Conservation (phyloP, 2,329 filamentous ascomycete species). For the Cyanodermella asteris region DNA sequence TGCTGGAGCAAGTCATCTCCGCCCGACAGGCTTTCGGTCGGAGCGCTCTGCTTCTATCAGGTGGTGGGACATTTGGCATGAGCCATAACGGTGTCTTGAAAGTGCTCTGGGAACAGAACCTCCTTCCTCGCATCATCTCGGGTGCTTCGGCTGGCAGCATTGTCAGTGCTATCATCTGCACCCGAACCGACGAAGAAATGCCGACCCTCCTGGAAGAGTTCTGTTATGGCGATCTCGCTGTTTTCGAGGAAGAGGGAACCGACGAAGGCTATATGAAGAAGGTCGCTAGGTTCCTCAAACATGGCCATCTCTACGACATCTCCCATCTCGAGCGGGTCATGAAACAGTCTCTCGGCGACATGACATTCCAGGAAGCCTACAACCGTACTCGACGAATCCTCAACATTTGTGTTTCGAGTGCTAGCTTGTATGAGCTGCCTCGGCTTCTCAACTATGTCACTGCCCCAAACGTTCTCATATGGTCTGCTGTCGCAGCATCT, state of each 20-base stretch:
- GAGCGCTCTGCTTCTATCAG: constrained; percentile 61
- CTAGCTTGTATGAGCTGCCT: constrained; percentile 69
- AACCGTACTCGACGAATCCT: constrained; percentile 80
- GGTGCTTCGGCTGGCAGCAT: constrained; percentile 77
- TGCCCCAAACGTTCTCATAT: constrained; percentile 82
- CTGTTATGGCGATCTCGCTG: constrained; percentile 56
- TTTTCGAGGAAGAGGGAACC: constrained; percentile 46
- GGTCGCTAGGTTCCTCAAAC: constrained; percentile 51
- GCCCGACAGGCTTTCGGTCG: constrained; percentile 66
- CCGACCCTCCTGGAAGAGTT: constrained; percentile 47
- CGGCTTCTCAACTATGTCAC: constrained; percentile 81
- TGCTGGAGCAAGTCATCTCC: constrained; percentile 47
- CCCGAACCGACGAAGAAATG: constrained; percentile 56
- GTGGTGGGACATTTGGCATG: constrained; percentile 80
- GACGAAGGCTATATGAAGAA: constrained; percentile 45
- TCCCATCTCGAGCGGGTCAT: constrained; percentile 62
- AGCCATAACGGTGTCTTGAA: constrained; percentile 78
- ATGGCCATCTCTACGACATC: constrained; percentile 70
- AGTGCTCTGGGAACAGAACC: constrained; percentile 47
- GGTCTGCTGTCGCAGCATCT: constrained; percentile 89
- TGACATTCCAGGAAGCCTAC: constrained; percentile 90
- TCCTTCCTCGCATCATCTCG: constrained; percentile 70
- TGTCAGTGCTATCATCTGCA: constrained; percentile 60
- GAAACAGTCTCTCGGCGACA: constrained; percentile 57
- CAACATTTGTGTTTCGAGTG: constrained; percentile 83